These are phyloP conservation scores for Halocafeteria seosinensis DNA, from an alignment of 108 stramenopile species.

Conservation along the genomic window DNA sequence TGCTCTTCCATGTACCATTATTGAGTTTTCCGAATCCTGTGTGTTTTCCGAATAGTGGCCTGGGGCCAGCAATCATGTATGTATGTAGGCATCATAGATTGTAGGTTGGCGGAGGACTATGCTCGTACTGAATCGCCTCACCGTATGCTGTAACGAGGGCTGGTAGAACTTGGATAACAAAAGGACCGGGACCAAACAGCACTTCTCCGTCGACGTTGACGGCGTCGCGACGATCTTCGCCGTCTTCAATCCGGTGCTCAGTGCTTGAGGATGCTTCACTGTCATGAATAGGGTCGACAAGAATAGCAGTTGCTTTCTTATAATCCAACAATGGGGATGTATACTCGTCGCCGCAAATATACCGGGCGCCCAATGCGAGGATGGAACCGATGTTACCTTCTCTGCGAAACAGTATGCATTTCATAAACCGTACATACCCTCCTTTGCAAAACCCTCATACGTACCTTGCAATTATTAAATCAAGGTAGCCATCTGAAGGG, in stretches of 20 bases:
- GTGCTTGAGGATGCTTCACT: not conserved
- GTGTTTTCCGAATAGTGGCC: no score
- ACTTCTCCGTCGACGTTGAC: not conserved
- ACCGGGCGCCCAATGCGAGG: not conserved
- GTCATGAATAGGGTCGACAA: not conserved
- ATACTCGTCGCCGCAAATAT: not conserved
- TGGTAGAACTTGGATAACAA: not conserved
- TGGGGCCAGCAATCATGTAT: no score
- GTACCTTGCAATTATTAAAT: not conserved
- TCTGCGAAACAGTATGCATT: no score
- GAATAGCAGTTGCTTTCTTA: not conserved
- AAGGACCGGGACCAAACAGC: not conserved
- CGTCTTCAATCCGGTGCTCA: not conserved
- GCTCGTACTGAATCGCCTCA: no score
- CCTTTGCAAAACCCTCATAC: no score
- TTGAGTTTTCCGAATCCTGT: no score
- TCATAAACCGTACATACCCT: no score
- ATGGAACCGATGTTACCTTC: not conserved
- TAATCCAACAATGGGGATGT: not conserved
- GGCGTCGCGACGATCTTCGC: not conserved
- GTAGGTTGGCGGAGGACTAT: no score
- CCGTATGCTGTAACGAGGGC: not conserved
- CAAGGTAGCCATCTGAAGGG: not conserved
- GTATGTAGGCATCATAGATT: no score
- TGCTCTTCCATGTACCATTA: no score